Evolutionary conservation across 2,329 filamentous ascomycete genomes (phyloP).

Genomic region (Aciculosporium take): DNA sequence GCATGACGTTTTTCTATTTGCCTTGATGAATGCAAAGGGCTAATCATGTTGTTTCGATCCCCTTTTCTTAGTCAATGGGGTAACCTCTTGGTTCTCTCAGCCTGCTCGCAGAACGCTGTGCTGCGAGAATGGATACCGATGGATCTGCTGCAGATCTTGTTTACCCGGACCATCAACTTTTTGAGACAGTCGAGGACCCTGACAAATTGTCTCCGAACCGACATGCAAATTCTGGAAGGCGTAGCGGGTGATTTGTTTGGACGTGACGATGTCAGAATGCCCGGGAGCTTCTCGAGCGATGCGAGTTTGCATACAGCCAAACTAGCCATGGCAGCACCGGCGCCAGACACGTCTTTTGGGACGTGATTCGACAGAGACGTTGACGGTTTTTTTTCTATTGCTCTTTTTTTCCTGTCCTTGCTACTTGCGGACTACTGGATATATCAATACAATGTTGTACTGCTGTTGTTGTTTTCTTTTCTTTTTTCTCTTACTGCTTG

Average conservation of each 20-base stretch:
- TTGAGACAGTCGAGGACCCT: slow-evolving; percentile 55
- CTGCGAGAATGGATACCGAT: slow-evolving; percentile 44
- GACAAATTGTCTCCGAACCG: slow-evolving; percentile 59
- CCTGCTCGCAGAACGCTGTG: slow-evolving; percentile 55
- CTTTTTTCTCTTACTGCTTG: no score
- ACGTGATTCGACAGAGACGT: neutral
- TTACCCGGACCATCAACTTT: slow-evolving; percentile 63
- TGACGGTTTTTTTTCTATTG: no score
- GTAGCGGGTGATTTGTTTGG: slow-evolving; percentile 32
- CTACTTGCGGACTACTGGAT: no score
- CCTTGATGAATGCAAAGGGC: neutral
- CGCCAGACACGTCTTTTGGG: slow-evolving; percentile 1
- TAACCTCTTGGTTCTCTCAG: slow-evolving; percentile 80
- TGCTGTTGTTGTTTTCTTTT: neutral
- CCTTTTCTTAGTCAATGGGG: slow-evolving; percentile 69
- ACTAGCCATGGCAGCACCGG: slow-evolving; percentile 9
- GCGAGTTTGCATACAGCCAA: slow-evolving; percentile 15
- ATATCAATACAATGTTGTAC: neutral
- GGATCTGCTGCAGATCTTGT: slow-evolving; percentile 42
- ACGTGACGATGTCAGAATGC: slow-evolving; percentile 14
- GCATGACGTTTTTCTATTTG: no score
- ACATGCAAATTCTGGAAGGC: slow-evolving; percentile 58
- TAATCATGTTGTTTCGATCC: neutral
- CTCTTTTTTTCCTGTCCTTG: no score
- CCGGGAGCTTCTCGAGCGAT: slow-evolving; percentile 30